Evolutionary conservation across 1,139 yeast genomes (phyloP), one percentile per base, ranked within the genome.

Genomic region (Blastobotrys capitulatus): DNA sequence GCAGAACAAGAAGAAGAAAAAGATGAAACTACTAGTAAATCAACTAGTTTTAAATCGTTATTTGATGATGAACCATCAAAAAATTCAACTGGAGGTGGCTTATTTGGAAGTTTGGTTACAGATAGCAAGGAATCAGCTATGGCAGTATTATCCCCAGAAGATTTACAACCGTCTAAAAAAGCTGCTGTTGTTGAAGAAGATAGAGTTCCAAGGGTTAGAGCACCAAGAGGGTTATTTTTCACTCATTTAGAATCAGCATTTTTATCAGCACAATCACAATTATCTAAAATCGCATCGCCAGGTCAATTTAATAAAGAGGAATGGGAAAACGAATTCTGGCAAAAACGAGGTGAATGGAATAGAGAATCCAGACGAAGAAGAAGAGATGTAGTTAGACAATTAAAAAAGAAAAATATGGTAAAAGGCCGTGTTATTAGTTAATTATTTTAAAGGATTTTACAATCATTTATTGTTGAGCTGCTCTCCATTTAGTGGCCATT

Each of bases 241-340:
- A 70, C 83, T 2, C 97, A 90, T 63, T 72, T 74, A 12, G 86
- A 85, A 29, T 89, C 97, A 0, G 96, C 96, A 0, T 92, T 87
- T 66, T 72, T 90, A 58, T 79, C 78, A 47, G 82, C 96, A 0
- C 97, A 89, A 66, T 75, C 96, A 0, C 95, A 87, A 63, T 65
- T 88, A 46, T 78, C 78, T 52, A 82, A 81, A 60, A 43, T 50
- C 13, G 20, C 58, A 40, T 60, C 60, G 18, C 52, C 48, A 18
- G 57, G 61, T 29, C 56, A 58, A 10, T 68, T 68, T 19, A 69
- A 72, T 8, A 69, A 68, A 1, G 76, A 73, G 18, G 72, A 74
- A 1, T 90, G 92, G 79, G 89, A 84, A 49, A 72, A 77, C 50
- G 82, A 86, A 77, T 90, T 90, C 66, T 87, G 88, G 84, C 83